phyloP scores from a whole-genome alignment of 768 basidiomycete genomes.

The Boletus rufocinnamomeus region DNA sequence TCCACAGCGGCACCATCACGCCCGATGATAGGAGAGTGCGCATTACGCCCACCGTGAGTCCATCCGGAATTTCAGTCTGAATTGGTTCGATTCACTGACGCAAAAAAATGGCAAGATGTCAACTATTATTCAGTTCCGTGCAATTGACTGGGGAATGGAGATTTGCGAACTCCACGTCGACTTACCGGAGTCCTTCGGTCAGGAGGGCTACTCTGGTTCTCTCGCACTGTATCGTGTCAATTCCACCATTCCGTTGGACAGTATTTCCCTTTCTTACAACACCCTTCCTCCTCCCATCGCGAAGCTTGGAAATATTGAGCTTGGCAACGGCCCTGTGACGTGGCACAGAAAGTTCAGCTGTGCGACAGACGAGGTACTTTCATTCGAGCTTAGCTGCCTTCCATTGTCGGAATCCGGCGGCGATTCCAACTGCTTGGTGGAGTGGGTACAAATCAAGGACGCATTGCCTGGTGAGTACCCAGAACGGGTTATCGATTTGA shows the following conservation, averaged over 20 bases:
- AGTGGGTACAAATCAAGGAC: no score
- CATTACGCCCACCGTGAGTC: slow-evolving; percentile 7
- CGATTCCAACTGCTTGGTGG: no score
- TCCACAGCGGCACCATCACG: slow-evolving; percentile 11
- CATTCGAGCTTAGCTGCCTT: no score
- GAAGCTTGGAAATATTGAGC: slow-evolving; percentile 1
- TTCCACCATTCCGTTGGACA: slow-evolving; percentile 11
- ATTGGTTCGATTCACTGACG: background rate
- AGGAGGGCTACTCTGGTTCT: slow-evolving; percentile 2
- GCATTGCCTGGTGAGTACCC: no score
- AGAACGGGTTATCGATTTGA: no score
- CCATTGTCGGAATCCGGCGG: no score
- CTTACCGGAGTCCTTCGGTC: slow-evolving; percentile 7
- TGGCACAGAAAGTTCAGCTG: no score
- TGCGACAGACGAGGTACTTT: no score
- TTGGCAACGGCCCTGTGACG: background rate
- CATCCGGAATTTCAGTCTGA: background rate
- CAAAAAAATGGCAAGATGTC: background rate
- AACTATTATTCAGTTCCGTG: slow-evolving; percentile 11
- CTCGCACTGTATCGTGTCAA: slow-evolving; percentile 10
- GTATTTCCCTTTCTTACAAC: slow-evolving; percentile 10
- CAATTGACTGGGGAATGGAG: slow-evolving; percentile 20
- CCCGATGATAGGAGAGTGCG: slow-evolving; percentile 12
- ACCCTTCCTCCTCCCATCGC: slow-evolving; percentile 6
- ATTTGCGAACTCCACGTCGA: slow-evolving; percentile 13